Percentiles rank a stretch among this genome's conserved stretches.
These are phyloP conservation scores for Pseudotsuga menziesii DNA, from an alignment of 75 land plant genomes.

Conservation along the genomic window DNA sequence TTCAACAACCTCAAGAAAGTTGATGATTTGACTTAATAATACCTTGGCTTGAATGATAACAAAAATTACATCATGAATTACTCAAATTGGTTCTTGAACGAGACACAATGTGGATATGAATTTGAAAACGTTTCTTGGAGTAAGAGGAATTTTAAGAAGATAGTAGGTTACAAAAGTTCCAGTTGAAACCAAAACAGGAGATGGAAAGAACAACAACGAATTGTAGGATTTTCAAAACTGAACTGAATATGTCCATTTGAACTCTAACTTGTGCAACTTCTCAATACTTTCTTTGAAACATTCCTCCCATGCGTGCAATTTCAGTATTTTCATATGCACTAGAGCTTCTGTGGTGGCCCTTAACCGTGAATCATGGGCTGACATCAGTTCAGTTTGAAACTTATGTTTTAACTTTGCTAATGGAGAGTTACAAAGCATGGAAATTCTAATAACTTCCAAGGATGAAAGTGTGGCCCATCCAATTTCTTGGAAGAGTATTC, in stretches of 20 bases:
- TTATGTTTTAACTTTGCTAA: constrained; percentile 43
- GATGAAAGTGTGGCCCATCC: constrained; percentile 51
- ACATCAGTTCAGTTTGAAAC: constrained; percentile 56
- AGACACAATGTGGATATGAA: constrained; percentile 79
- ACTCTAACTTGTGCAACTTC: constrained; percentile 43
- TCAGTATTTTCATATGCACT: constrained; percentile 58
- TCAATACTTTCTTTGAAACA: constrained; percentile 39
- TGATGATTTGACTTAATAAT: constrained; percentile 41
- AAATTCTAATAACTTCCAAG: constrained; percentile 29
- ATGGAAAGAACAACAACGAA: constrained; percentile 61
- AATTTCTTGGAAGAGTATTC: constrained; percentile 46
- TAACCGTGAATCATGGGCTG: constrained; percentile 58
- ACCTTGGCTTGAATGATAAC: constrained; percentile 65
- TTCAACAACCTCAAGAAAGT: constrained; percentile 35
- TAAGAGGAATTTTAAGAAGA: constrained; percentile 46
- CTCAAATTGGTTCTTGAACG: constrained; percentile 68
- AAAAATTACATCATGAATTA: constrained; percentile 56
- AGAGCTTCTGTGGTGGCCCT: constrained; percentile 59
- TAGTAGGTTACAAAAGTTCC: constrained; percentile 74
- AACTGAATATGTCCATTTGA: constrained; percentile 38
- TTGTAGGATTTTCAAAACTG: constrained; percentile 41
- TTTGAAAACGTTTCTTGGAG: constrained; percentile 63
- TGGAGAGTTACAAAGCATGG: constrained; percentile 63
- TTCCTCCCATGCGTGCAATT: constrained; percentile 70
- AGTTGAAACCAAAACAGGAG: constrained; percentile 73